A percentile compares a stretch with the other conserved stretches of the same genome.
These are phyloP conservation scores for Cucurbitaria berberidis DNA, from an alignment of 2,329 filamentous ascomycete species.

Conservation along the genomic window DNA sequence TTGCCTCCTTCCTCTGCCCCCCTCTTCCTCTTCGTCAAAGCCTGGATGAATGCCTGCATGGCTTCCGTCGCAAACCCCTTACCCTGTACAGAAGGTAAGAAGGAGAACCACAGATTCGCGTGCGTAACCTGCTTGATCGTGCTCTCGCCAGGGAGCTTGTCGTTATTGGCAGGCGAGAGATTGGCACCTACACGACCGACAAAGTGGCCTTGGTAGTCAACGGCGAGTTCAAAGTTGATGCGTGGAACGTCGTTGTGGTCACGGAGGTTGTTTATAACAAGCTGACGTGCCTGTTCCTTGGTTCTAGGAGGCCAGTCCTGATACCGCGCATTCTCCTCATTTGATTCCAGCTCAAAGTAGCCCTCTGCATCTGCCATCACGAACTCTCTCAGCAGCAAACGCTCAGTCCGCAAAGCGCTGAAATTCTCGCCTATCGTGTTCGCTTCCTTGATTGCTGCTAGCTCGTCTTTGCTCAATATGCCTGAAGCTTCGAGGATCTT, in stretches of 20 bases:
- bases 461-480: slow-evolving; percentile 24
- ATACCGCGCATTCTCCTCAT: slow-evolving; percentile 33
- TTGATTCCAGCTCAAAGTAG: slow-evolving; percentile 35
- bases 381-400: slow-evolving; percentile 39
- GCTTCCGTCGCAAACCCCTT: slow-evolving; percentile 42
- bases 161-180: slow-evolving; percentile 10
- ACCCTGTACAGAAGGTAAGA: slow-evolving; percentile 32
- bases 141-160: slow-evolving; percentile 7
- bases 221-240: slow-evolving; percentile 38
- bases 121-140: slow-evolving; percentile 15
- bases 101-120: slow-evolving; percentile 41
- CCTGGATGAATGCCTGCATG: slow-evolving; percentile 31
- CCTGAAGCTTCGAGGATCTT: slow-evolving; percentile 27
- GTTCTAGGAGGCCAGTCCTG: slow-evolving; percentile 36
- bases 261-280: slow-evolving; percentile 27
- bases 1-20: slow-evolving; percentile 9
- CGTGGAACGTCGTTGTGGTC: slow-evolving; percentile 20
- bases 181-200: slow-evolving; percentile 41
- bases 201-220: slow-evolving; percentile 26
- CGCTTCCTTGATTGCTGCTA: slow-evolving; percentile 19
- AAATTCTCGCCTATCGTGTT: slow-evolving; percentile 24
- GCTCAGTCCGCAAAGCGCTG: slow-evolving; percentile 25
- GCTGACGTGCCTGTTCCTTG: slow-evolving; percentile 22
- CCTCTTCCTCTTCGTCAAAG: slow-evolving; percentile 12
- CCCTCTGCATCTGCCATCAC: slow-evolving; percentile 21